Percentiles rank a stretch among this genome's conserved stretches.
Evolutionary conservation across 176 grass and related monocot genomes (phyloP).

Genomic region (Avena atlantica): DNA sequence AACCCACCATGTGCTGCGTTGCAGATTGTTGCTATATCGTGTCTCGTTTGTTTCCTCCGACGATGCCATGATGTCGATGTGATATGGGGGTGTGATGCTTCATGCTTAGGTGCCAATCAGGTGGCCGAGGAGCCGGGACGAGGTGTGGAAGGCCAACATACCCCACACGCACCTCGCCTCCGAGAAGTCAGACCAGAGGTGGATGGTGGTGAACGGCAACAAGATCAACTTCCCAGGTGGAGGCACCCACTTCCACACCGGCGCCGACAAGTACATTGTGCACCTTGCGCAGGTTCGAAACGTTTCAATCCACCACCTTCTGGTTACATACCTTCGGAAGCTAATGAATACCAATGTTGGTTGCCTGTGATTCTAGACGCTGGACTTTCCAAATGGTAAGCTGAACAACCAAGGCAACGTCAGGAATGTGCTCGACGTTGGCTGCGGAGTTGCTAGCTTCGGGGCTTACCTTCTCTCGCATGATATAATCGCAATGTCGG

Average conservation of each 20-base stretch:
- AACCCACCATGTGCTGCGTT: too few species aligned
- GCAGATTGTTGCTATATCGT: neutral
- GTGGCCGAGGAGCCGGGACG: constrained; percentile 76
- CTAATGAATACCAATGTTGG: neutral
- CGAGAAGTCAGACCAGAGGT: constrained; percentile 84
- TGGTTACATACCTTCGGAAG: neutral
- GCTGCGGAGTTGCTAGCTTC: constrained; percentile 83
- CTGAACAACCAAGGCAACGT: constrained; percentile 72
- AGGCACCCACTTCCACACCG: constrained; percentile 75
- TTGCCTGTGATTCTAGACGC: constrained; percentile 51
- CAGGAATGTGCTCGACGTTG: constrained; percentile 76
- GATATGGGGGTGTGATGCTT: neutral
- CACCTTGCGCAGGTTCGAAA: constrained; percentile 67
- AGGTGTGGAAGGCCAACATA: constrained; percentile 81
- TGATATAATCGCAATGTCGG: constrained; percentile 65
- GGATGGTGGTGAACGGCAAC: constrained; percentile 77
- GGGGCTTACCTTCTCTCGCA: constrained; percentile 73
- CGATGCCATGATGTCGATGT: constrained; percentile 20
- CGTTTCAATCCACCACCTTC: neutral
- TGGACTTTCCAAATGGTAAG: constrained; percentile 64
- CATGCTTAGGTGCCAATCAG: constrained; percentile 55
- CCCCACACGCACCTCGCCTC: constrained; percentile 73
- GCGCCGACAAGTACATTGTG: constrained; percentile 81
- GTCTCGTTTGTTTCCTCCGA: neutral
- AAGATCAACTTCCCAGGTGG: constrained; percentile 88